Conservation (phyloP, 2,329 filamentous ascomycete genomes). For the Aspergillus floridensis region DNA sequence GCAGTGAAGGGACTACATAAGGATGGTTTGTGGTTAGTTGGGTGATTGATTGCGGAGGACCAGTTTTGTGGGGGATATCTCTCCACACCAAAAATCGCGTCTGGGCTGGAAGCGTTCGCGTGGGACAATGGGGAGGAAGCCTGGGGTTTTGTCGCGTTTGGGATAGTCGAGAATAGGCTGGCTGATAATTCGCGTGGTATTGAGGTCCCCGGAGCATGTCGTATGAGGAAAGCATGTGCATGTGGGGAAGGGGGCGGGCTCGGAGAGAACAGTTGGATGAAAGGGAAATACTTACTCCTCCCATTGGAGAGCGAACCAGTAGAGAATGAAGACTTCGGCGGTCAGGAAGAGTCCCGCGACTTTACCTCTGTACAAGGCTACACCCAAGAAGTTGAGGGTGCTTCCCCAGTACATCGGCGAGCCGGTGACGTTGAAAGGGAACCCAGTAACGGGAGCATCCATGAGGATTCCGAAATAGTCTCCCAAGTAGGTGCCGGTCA, state of each 20-base stretch:
- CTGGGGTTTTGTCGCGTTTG: background rate
- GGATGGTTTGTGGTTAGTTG: constrained; percentile 15
- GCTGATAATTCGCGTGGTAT: background rate
- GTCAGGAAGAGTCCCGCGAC: constrained; percentile 81
- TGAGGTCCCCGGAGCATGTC: background rate
- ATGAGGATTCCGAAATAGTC: constrained; percentile 99
- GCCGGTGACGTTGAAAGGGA: constrained; percentile 88
- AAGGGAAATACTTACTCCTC: constrained; percentile 63
- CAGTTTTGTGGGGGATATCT: background rate
- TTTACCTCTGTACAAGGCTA: constrained; percentile 79
- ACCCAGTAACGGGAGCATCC: constrained; percentile 90
- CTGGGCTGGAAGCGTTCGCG: background rate
- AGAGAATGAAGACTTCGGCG: constrained; percentile 70
- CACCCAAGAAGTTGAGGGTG: constrained; percentile 87
- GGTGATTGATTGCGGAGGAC: background rate
- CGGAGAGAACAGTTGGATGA: background rate
- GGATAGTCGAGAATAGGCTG: background rate
- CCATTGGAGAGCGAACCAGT: constrained; percentile 75
- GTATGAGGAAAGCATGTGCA: background rate
- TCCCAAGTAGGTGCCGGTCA: constrained; percentile 93
- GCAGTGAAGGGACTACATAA: constrained; percentile 72
- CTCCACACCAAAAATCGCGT: background rate
- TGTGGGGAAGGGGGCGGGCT: background rate
- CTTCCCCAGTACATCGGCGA: constrained; percentile 97
- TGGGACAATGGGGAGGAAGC: background rate